Base-by-base conservation (phyloP, 306 rosid species). In the Notholithocarpus densiflorus region DNA sequence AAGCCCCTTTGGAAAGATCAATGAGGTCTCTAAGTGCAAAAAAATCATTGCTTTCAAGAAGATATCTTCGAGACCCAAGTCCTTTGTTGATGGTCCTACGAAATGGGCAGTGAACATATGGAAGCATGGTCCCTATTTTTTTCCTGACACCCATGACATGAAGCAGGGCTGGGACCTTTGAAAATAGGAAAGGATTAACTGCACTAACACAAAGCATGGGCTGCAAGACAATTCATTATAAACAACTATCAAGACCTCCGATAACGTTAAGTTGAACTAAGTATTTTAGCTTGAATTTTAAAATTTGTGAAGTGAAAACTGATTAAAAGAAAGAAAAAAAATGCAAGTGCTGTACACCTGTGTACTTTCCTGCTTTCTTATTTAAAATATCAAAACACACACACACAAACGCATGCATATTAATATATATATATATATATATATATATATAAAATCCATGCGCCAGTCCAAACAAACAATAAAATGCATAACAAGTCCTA, bases 171-270 rank as follows among this genome's bases (percentile, higher is more conserved):
- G 97, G 97, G 82, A 96, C 93, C 92, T 89, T 96, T 24, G 98
- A 88, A 90, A 96, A 90, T 76, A 96, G 99, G 90, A 90, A 85
- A 52, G 99, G 98, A 91, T 96, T 91, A 61, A 96, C 98, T 2
- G 99, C 99, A 83, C 98, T 90, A 83, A 96, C 98, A 78, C 99
- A 96, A 12, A 96, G 97, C 99, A 96, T 93, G 82, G 99, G 98
- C 99, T 96, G 99, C 99, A 91, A 83, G 70, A 80, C 75, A 84
- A 71, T 68, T 84, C 75, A 78, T 83, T 32, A 55, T 23, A 53
- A 37, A 79, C 27, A 72, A 72, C 19, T 75, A 29, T 73, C 56
- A 51, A 31, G 40, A 37, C 43, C 66, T 55, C 64, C 14, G 40
- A 57, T 20, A 61, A 75, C 57, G 72, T 51, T 23, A 45, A 20